phyloP scores from a whole-genome alignment of 1,284 basidiomycete genomes.

The Phellinidium pouzarii region DNA sequence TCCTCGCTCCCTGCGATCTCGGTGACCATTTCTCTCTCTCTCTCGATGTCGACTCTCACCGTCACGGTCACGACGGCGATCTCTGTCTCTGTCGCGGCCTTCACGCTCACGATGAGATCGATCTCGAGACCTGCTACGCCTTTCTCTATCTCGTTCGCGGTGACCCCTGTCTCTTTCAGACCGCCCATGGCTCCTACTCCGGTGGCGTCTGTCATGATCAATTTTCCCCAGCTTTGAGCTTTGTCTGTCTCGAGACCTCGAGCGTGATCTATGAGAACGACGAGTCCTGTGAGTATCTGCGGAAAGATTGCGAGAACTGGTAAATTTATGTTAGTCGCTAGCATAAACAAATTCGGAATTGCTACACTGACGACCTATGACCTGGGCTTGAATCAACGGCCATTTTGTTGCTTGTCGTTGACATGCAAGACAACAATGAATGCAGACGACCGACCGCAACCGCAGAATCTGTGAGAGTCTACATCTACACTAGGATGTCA shows the following conservation, averaged over 20 bases:
- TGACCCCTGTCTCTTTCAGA: constrained; percentile 49
- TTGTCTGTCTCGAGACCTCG: constrained; percentile 43
- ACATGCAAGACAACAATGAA: neutral
- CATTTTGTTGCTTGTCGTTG: constrained; percentile 43
- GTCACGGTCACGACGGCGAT: constrained; percentile 24
- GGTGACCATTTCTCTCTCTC: constrained; percentile 39
- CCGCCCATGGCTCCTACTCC: constrained; percentile 32
- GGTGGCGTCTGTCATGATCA: constrained; percentile 36
- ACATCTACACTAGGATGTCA: too few relatives aligned
- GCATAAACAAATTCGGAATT: constrained; percentile 13
- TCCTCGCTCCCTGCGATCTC: constrained; percentile 31
- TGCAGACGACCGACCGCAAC: too few relatives aligned
- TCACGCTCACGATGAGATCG: constrained; percentile 32
- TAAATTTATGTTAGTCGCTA: constrained; percentile 14
- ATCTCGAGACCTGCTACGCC: constrained; percentile 38
- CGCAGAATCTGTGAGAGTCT: too few relatives aligned
- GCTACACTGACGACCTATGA: constrained; percentile 53
- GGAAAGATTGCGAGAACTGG: constrained; percentile 61
- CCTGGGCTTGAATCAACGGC: constrained; percentile 58
- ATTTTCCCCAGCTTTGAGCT: constrained; percentile 31
- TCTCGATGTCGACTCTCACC: constrained; percentile 30
- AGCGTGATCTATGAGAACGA: constrained; percentile 64
- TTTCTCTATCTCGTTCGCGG: constrained; percentile 36
- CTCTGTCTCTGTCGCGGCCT: constrained; percentile 31
- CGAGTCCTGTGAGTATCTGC: constrained; percentile 65